Percentiles rank a stretch among this genome's conserved stretches.
These are phyloP conservation scores for Cardamine resedifolia DNA, from an alignment of 345 rosid genomes.

Conservation along the genomic window DNA sequence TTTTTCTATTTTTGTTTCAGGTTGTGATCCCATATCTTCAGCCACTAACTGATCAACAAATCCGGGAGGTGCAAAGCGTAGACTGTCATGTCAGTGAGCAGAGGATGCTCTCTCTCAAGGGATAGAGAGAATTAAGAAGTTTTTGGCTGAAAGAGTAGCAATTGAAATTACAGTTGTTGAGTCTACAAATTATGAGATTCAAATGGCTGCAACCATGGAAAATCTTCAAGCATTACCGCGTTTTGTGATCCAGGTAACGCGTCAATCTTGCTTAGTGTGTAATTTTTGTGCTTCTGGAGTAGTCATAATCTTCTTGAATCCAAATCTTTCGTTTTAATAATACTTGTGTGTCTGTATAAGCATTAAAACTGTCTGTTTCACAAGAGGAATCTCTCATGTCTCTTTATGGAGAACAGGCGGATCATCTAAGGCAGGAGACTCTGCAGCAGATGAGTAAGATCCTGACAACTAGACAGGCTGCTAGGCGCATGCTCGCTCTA, in stretches of 20 bases:
- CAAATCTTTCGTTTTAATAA: neutral
- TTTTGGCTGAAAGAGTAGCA: constrained; percentile 54
- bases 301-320: neutral
- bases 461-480: constrained; percentile 77
- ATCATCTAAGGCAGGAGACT: constrained; percentile 77
- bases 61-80: constrained; percentile 48
- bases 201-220: constrained; percentile 57
- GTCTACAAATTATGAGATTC: constrained; percentile 42
- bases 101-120: constrained; percentile 86
- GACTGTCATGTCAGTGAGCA: constrained; percentile 81
- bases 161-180: constrained; percentile 37
- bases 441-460: constrained; percentile 70
- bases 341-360: neutral
- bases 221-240: constrained; percentile 68
- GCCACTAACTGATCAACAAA: constrained; percentile 74
- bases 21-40: constrained; percentile 66
- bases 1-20: constrained; percentile 37
- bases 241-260: constrained; percentile 77
- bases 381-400: neutral
- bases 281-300: neutral
- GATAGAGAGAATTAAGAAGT: constrained; percentile 62
- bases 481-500: constrained; percentile 71
- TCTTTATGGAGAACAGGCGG: constrained; percentile 59
- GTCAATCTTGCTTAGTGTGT: neutral
- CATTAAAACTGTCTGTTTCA: neutral